Percentiles rank a stretch among this genome's conserved stretches.
Conservation (phyloP, 805 yeast genomes). For the Wickerhamomyces canadensis region DNA sequence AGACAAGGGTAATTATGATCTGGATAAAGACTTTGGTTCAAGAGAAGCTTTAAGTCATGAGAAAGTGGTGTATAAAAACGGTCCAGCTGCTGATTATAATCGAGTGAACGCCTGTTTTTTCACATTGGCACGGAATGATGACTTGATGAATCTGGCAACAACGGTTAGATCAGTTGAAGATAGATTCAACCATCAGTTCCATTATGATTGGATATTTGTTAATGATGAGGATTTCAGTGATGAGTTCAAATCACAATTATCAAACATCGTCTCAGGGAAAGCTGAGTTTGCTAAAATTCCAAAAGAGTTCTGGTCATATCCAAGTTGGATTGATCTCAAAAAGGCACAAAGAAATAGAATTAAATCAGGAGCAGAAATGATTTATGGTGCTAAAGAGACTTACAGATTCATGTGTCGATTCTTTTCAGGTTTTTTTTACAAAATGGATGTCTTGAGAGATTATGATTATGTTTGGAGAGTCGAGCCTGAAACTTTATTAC, state of each 20-base stretch:
- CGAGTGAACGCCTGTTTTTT: slow-evolving; percentile 61
- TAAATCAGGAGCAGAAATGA: slow-evolving; percentile 28
- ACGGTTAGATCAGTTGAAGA: slow-evolving; percentile 70
- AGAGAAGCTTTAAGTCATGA: neutral
- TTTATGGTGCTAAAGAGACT: slow-evolving; percentile 43
- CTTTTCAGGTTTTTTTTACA: slow-evolving; percentile 59
- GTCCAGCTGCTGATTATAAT: slow-evolving; percentile 38
- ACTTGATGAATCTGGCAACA: slow-evolving; percentile 42
- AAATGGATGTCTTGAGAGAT: slow-evolving; percentile 35
- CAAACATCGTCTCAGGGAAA: slow-evolving; percentile 33
- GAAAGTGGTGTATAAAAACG: slow-evolving; percentile 30
- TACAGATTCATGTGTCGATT: slow-evolving; percentile 70
- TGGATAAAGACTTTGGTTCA: slow-evolving; percentile 10
- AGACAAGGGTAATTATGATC: slow-evolving; percentile 13
- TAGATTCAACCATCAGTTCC: slow-evolving; percentile 63
- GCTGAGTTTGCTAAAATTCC: slow-evolving; percentile 40
- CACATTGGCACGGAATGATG: slow-evolving; percentile 60
- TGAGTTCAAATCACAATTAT: slow-evolving; percentile 31
- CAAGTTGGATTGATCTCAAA: slow-evolving; percentile 33
- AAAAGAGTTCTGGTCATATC: slow-evolving; percentile 41
- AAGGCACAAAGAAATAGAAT: slow-evolving; percentile 27
- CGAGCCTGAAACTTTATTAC: slow-evolving; percentile 51
- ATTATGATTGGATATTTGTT: slow-evolving; percentile 79
- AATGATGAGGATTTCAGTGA: slow-evolving; percentile 40
- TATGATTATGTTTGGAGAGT: slow-evolving; percentile 58